Evolutionary conservation across 2,329 filamentous ascomycete genomes (phyloP).

Genomic region (Cladophialophora exuberans): DNA sequence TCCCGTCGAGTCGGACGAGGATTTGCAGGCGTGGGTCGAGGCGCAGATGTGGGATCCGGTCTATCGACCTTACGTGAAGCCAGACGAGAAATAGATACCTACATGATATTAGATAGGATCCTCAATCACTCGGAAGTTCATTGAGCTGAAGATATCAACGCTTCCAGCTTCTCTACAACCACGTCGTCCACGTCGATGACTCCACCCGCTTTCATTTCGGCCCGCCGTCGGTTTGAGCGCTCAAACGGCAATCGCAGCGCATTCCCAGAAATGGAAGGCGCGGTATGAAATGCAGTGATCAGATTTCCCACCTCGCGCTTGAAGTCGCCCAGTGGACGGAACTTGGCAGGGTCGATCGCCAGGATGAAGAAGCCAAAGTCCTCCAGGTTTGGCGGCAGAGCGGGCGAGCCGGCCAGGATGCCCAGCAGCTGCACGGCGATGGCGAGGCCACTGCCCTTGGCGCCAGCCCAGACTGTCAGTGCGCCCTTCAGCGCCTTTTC

Average conservation of each 20-base stretch:
- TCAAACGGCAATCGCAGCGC: slow-evolving; percentile 21
- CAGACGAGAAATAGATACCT: not conserved
- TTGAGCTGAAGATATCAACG: slow-evolving; percentile 9
- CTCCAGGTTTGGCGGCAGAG: slow-evolving; percentile 16
- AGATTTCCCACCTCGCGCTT: slow-evolving; percentile 19
- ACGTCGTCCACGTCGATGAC: slow-evolving; percentile 20
- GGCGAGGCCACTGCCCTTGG: slow-evolving; percentile 22
- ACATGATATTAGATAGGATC: too few species aligned
- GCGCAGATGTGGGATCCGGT: slow-evolving; percentile 48
- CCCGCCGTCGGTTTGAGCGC: slow-evolving; percentile 13
- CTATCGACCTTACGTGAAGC: slow-evolving; percentile 33
- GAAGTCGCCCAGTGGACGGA: slow-evolving; percentile 25
- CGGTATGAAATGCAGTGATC: slow-evolving; percentile 17
- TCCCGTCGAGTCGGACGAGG: slow-evolving; percentile 49
- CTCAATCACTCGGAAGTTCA: too few species aligned
- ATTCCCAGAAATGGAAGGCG: slow-evolving; percentile 10
- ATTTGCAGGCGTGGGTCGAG: slow-evolving; percentile 45
- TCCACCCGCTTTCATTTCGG: slow-evolving; percentile 9
- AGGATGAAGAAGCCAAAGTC: slow-evolving; percentile 24
- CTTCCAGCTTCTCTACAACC: slow-evolving; percentile 19
- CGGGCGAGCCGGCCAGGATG: slow-evolving; percentile 20
- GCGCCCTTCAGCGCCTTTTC: slow-evolving; percentile 21
- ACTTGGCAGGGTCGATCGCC: slow-evolving; percentile 18
- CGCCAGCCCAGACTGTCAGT: slow-evolving; percentile 19
- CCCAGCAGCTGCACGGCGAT: slow-evolving; percentile 24